Evolutionary conservation across 225 moss, liverwort and hornwort species (phyloP).

Genomic region (Pleurozium schreberi): DNA sequence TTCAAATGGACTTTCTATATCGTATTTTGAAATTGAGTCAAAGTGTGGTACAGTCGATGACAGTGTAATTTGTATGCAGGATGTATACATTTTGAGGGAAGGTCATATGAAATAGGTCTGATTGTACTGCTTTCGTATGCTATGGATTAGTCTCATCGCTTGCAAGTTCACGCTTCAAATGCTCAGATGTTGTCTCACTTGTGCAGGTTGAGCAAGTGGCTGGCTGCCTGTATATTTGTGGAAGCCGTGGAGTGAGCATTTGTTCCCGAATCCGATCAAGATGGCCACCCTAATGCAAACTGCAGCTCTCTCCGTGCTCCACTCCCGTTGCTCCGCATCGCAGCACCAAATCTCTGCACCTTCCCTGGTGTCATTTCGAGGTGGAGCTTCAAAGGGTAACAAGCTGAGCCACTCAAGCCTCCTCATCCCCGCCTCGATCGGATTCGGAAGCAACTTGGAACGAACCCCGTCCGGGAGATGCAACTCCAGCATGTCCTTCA

Average conservation of each 20-base stretch:
- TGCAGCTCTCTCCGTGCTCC: slow-evolving; percentile 23
- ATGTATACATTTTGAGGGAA: not conserved
- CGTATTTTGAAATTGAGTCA: not conserved
- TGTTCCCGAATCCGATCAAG: not conserved
- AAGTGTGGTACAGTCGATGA: not conserved
- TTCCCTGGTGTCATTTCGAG: not conserved
- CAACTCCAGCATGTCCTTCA: slow-evolving; percentile 43
- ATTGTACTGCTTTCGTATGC: not conserved
- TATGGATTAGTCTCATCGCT: too few relatives aligned
- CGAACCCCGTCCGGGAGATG: not conserved
- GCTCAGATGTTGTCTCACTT: not conserved
- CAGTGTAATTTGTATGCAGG: not conserved
- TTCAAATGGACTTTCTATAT: too few relatives aligned
- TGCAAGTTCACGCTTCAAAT: not conserved
- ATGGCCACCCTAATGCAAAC: slow-evolving; percentile 33
- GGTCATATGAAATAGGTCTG: not conserved
- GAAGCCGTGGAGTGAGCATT: not conserved
- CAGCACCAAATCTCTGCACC: slow-evolving; percentile 3
- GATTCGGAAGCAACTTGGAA: not conserved
- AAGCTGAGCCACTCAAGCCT: slow-evolving; percentile 4
- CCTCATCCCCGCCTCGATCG: not conserved
- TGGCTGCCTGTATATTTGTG: not conserved
- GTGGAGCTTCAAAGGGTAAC: not conserved
- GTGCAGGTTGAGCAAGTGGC: slow-evolving; percentile 17
- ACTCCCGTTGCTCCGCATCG: slow-evolving; percentile 4